A percentile compares a stretch with the other conserved stretches of the same genome.
These are phyloP conservation scores for Andrographis paniculata DNA, from an alignment of 305 asterid species.

Conservation along the genomic window DNA sequence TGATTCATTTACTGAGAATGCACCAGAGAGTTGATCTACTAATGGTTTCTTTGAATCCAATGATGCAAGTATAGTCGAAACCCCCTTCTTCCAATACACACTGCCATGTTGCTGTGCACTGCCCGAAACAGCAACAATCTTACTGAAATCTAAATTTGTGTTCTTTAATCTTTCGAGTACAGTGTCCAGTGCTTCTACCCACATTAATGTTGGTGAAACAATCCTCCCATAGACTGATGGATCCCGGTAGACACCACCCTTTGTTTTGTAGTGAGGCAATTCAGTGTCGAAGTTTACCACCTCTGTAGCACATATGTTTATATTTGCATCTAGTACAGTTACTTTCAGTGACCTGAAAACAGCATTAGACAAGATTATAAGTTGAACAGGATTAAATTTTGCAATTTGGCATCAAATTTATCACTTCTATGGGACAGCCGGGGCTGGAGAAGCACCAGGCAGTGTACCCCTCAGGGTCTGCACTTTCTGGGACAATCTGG, in stretches of 20 bases:
- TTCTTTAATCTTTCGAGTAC: conserved; percentile 28
- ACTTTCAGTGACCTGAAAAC: conserved; percentile 49
- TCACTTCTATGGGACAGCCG: too few species aligned
- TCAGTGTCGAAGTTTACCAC: conserved; percentile 40
- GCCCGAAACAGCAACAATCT: conserved; percentile 44
- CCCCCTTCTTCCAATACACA: conserved; percentile 54
- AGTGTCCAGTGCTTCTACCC: conserved; percentile 57
- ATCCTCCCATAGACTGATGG: conserved; percentile 39
- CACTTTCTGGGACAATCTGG: too few species aligned
- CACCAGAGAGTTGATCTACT: conserved; percentile 35
- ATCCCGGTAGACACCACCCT: conserved; percentile 47
- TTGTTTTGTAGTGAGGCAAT: conserved; percentile 44
- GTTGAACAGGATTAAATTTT: too few species aligned
- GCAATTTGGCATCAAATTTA: too few species aligned
- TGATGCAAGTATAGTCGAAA: conserved; percentile 26
- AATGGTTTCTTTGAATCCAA: conserved; percentile 31
- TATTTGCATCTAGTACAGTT: conserved; percentile 43
- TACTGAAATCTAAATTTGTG: conserved; percentile 34
- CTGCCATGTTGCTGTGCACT: conserved; percentile 68
- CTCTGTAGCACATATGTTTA: conserved; percentile 32
- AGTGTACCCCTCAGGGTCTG: too few species aligned
- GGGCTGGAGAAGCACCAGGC: too few species aligned
- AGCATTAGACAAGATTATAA: background rate
- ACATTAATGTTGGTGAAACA: conserved; percentile 50
- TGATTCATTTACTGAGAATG: conserved; percentile 38